Conservation (phyloP, 1,284 basidiomycete species). For the Xerocomus nothofagi region DNA sequence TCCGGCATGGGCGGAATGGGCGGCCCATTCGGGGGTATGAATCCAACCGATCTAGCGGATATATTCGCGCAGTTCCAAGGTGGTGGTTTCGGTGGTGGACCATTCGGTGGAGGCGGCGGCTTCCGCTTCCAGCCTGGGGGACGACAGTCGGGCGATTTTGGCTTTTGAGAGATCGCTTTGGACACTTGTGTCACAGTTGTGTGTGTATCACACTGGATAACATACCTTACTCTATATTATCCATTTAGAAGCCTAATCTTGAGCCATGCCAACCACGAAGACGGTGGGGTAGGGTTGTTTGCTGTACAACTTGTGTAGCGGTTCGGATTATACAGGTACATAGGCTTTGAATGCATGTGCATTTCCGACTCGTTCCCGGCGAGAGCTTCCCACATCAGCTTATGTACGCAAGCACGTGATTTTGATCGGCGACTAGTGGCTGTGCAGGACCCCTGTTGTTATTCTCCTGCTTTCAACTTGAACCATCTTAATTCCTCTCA, state of each 20-base stretch:
- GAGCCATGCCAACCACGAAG: no score
- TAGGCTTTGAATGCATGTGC: no score
- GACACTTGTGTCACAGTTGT: background rate
- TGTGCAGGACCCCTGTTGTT: constrained; percentile 22
- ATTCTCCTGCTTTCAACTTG: background rate
- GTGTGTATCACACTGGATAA: constrained; percentile 4
- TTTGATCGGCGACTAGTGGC: background rate
- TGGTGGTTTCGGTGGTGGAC: constrained; percentile 24
- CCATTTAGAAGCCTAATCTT: no score
- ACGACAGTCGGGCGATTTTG: constrained; percentile 20
- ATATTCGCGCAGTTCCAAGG: constrained; percentile 65
- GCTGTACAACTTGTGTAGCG: no score
- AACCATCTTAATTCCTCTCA: background rate
- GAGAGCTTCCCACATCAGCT: no score
- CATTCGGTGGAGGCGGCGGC: constrained; percentile 22
- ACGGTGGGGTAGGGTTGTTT: no score
- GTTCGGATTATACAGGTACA: no score
- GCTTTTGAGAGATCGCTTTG: constrained; percentile 14
- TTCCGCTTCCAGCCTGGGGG: constrained; percentile 29
- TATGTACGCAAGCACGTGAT: constrained; percentile 11
- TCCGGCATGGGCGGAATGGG: constrained; percentile 45
- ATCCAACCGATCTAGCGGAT: constrained; percentile 54
- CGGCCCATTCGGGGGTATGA: constrained; percentile 33
- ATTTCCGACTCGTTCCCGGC: no score
- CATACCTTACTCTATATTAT: constrained; percentile 15